Base-by-base conservation (phyloP, 2,329 filamentous ascomycete species). In the Tricladium varicosporioides region DNA sequence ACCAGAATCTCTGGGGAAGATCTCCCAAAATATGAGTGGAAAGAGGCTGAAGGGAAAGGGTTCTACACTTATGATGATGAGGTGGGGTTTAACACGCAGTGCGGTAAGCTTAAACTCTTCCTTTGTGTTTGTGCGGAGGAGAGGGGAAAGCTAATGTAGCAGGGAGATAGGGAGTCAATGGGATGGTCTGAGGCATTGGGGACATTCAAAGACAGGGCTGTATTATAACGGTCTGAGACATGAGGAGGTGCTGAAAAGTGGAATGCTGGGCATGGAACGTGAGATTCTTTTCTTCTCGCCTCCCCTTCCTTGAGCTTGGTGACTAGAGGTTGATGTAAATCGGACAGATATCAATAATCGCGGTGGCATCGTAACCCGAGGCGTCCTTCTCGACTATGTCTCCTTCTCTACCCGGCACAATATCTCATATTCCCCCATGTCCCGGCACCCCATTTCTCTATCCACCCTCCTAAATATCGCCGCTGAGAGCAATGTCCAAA, bases 41-140 rank as follows among this genome's bases (percentile, higher is more conserved):
- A 77, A 78, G 48, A 74, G 78, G 11, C 80, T 7, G 22, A 27
- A 43, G 40, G 44, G 44, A 15, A 18, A 4, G 46, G 46, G 4
- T 27, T 48, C 11, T 48, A n/a, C 9, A 48, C 14, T 8, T 48
- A 22, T 48, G 46, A 48, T 48, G 46, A 48, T 48, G 46, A 48
- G 22, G 13, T 48, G 46, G 22, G 46, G 5, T 48, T 48, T 48
- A 48, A 48, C n/a, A 48, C 46, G 2, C 46, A 48, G 13, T 27
- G 16, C 27, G 46, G 45, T 48, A 18, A 48, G 45, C 32, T 36
- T 13, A 8, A 7, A 36, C 32, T 36, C 32, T 36, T 36, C 32
- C 13, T 13, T 36, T 36, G 7, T 36, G 7, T 36, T 36, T 7
- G 32, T 36, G 7, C 13, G 32, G 43, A 48, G 45, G n/a, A 22